phyloP scores from a whole-genome alignment of 2,329 filamentous ascomycete species.

The Diatrype stigma region DNA sequence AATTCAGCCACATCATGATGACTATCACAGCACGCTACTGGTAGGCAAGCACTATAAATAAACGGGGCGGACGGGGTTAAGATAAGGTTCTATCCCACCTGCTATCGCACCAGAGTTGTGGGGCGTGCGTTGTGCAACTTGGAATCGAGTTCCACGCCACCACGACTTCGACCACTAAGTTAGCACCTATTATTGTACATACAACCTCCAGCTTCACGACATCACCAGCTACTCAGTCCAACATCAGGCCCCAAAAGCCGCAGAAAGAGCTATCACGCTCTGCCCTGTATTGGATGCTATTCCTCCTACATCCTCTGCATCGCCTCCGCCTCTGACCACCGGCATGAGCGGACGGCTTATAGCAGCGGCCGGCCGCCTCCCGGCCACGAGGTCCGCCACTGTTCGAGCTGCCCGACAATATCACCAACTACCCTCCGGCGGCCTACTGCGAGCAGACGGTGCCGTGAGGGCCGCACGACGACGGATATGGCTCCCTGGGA shows the following conservation, averaged over 20 bases:
- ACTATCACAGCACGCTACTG: neutral
- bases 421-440: slow-evolving; percentile 63
- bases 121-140: neutral
- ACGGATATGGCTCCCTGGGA: slow-evolving; percentile 74
- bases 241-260: too few relatives aligned
- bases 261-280: neutral
- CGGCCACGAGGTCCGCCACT: slow-evolving; percentile 22
- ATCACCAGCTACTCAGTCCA: too few relatives aligned
- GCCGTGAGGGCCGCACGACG: slow-evolving; percentile 56
- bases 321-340: slow-evolving; percentile 27
- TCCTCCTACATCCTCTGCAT: slow-evolving; percentile 11
- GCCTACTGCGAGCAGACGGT: slow-evolving; percentile 63
- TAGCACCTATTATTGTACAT: too few relatives aligned
- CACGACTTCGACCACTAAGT: slow-evolving; percentile 1
- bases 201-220: too few relatives aligned
- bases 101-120: neutral
- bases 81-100: too few relatives aligned
- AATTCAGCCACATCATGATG: too few relatives aligned
- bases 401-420: slow-evolving; percentile 57
- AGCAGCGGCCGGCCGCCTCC: slow-evolving; percentile 29
- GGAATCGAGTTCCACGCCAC: slow-evolving; percentile 12
- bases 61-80: neutral
- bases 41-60: neutral
- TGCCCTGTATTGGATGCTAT: slow-evolving; percentile 22
- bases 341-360: slow-evolving; percentile 33